Percentiles rank a stretch among this genome's conserved stretches.
phyloP scores from a whole-genome alignment of 116 monocot genomes.

The Zostera marina region DNA sequence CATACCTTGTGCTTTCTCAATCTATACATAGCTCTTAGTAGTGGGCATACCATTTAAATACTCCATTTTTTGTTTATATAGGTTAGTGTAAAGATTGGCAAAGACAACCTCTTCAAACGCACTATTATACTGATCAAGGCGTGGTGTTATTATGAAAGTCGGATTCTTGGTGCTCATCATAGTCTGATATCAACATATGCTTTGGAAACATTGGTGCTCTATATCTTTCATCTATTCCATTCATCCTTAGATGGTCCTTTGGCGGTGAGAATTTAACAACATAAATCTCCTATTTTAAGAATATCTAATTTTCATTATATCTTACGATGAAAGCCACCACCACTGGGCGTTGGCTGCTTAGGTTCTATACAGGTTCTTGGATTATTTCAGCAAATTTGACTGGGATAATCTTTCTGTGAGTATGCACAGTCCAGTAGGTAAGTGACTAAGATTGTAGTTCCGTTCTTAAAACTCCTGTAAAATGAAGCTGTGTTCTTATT shows the following conservation, averaged over 20 bases:
- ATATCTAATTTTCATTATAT: too few relatives aligned
- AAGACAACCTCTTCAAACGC: constrained; percentile 64
- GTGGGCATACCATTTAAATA: not conserved
- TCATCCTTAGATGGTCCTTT: constrained; percentile 62
- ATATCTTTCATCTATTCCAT: constrained; percentile 73
- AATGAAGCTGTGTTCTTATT: not conserved
- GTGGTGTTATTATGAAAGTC: constrained; percentile 97
- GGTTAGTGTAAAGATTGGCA: constrained; percentile 52
- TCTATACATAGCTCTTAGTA: not conserved
- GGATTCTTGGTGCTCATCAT: constrained; percentile 85
- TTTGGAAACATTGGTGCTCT: constrained; percentile 65
- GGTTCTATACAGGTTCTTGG: constrained; percentile 75
- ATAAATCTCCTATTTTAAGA: too few relatives aligned
- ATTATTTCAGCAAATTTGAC: constrained; percentile 65
- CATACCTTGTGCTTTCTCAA: constrained; percentile 88
- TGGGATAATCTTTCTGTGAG: constrained; percentile 63
- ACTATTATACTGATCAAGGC: constrained; percentile 84
- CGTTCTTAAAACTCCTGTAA: not conserved
- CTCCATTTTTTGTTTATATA: constrained; percentile 7
- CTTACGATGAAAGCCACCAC: too few relatives aligned
- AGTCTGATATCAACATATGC: constrained; percentile 85
- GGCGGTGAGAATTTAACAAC: constrained; percentile 15
- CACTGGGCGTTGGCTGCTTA: not conserved
- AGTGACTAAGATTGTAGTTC: not conserved
- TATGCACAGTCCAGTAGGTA: constrained; percentile 32